These are phyloP conservation scores for Magnaporthiopsis rhizophila DNA, from an alignment of 2,329 filamentous ascomycete genomes.

Conservation along the genomic window DNA sequence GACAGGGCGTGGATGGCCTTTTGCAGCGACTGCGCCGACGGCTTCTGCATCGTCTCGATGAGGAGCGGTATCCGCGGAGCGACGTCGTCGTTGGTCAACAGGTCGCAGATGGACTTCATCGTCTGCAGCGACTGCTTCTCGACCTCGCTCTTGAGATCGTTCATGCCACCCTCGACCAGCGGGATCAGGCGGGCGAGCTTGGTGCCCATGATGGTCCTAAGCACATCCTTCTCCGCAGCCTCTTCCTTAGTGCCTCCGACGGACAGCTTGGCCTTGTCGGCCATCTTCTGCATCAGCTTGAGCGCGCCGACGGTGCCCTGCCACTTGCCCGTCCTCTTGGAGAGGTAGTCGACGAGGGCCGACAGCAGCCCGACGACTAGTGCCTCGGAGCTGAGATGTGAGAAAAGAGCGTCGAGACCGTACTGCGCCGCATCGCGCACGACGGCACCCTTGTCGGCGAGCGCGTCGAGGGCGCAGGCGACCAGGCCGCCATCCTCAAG, in stretches of 20 bases:
- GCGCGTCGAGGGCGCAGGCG: constrained; percentile 66
- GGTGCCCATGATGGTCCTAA: constrained; percentile 85
- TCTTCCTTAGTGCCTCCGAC: constrained; percentile 73
- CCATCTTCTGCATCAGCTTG: constrained; percentile 83
- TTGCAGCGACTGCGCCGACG: constrained; percentile 77
- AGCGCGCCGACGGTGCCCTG: constrained; percentile 87
- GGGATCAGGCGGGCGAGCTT: constrained; percentile 83
- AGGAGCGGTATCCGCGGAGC: constrained; percentile 84
- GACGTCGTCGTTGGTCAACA: constrained; percentile 96
- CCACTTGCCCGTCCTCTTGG: constrained; percentile 88
- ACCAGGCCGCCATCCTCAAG: constrained; percentile 73
- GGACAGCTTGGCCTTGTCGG: constrained; percentile 84
- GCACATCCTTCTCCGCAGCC: constrained; percentile 77
- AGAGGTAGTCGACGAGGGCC: constrained; percentile 64
- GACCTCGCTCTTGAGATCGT: constrained; percentile 86
- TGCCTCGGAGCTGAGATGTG: constrained; percentile 70
- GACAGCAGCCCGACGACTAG: constrained; percentile 78
- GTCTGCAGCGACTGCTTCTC: constrained; percentile 85
- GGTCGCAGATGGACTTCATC: constrained; percentile 82
- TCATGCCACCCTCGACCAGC: constrained; percentile 86
- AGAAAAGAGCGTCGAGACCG: constrained; percentile 82
- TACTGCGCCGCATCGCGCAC: constrained; percentile 92
- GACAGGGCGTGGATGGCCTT: constrained; percentile 96
- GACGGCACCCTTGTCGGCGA: constrained; percentile 83
- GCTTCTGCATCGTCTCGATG: constrained; percentile 91